Evolutionary conservation across 202 grass and related monocot species (phyloP), one percentile per base, ranked within the genome.

Genomic region (Panicum virgatum): DNA sequence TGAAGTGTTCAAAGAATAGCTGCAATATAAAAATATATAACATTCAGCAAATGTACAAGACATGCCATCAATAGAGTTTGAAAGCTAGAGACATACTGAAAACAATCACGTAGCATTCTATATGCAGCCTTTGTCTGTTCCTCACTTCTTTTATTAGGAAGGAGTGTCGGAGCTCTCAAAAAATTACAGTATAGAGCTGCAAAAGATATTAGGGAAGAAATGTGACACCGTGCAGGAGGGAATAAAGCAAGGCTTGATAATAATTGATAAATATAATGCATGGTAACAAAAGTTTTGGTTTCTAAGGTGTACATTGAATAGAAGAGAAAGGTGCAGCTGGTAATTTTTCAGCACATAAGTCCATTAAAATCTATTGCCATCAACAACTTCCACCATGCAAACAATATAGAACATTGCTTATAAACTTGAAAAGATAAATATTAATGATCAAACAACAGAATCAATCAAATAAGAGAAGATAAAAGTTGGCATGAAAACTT

Each of bases 81-180:
- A 77, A 59, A 45, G 38, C 12, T 39, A 83, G 50, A 78, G 22
- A 75, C 79, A 78, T 97, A 98, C 90, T 87, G 79, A 79, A 91
- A 94, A 66, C 95, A 98, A 76, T 93, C 88, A 63, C 79, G 82
- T 29, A 98, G 85, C 92, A 98, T 94, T 85, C 78, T 94, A 71
- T 98, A 93, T 86, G 88, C 90, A 86, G 72, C 90, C 81, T 89
- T 98, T 52, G 90, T 88, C 62, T 94, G 92, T 83, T 93, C 88
- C 39, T 91, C 90, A 16, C 59, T 98, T 86, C 92, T 93, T 86
- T 98, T 89, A 89, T 86, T 98, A 70, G 95, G 95, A 85, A 98
- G 92, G 66, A 98, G 86, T 72, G 90, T 91, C 5, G 88, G 95
- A 75, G 82, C 73, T 89, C 88, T 91, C 14, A 83, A 65, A 84